Evolutionary conservation across 2,329 filamentous ascomycete genomes (phyloP).

Genomic region (Apiospora phragmitis): DNA sequence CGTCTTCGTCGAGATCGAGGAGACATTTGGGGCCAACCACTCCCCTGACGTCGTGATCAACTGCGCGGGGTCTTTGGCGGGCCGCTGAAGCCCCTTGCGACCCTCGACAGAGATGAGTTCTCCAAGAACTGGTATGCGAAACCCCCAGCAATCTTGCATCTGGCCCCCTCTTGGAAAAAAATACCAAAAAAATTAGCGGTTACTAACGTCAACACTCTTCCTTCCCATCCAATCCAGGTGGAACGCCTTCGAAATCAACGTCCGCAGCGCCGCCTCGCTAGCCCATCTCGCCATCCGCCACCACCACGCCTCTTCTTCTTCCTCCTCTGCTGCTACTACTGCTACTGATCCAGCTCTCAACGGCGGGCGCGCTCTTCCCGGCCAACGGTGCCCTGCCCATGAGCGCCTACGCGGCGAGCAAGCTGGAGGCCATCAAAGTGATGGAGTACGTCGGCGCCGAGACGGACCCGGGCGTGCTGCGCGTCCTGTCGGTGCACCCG

Average conservation of each 20-base stretch:
- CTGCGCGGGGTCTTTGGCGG: conserved; percentile 14
- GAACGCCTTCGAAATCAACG: conserved; percentile 22
- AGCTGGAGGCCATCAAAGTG: conserved; percentile 22
- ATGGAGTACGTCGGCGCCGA: conserved; percentile 26
- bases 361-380: conserved; percentile 25
- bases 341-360: conserved; percentile 18
- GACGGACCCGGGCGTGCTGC: conserved; percentile 17
- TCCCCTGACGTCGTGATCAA: conserved; percentile 19
- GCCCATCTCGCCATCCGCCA: conserved; percentile 15
- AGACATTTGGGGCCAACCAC: neutral
- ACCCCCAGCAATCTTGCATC: neutral
- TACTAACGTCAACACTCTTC: neutral
- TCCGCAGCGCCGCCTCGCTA: conserved; percentile 18
- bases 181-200: too few species aligned
- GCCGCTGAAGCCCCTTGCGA: conserved; percentile 14
- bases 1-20: conserved; percentile 13
- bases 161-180: neutral
- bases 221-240: conserved; percentile 14
- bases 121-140: neutral
- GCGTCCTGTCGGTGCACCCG: conserved; percentile 23
- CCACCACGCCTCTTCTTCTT: conserved; percentile 10
- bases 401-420: conserved; percentile 37
- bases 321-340: conserved; percentile 13
- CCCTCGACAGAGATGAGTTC: neutral
- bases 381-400: conserved; percentile 37